Evolutionary conservation across 2,329 filamentous ascomycete species (phyloP).

Genomic region (Mycosphaerelloides madeirae): DNA sequence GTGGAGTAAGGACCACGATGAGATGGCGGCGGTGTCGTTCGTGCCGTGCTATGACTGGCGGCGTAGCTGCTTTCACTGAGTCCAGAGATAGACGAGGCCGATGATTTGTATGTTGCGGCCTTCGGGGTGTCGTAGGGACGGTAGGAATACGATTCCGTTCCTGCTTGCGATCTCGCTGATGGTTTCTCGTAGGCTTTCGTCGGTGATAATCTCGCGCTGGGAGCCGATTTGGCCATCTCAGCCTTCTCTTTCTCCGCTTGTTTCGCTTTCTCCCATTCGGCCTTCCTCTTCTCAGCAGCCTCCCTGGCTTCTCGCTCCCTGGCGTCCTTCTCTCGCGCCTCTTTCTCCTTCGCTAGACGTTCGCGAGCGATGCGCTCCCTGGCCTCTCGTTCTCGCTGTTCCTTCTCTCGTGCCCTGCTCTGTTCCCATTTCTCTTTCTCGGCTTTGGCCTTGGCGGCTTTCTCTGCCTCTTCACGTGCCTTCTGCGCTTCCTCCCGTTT

Average conservation of each 20-base stretch:
- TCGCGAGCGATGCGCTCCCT: conserved; percentile 43
- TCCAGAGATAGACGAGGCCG: conserved; percentile 40
- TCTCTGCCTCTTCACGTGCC: conserved; percentile 46
- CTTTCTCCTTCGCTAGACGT: conserved; percentile 33
- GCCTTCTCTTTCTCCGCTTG: conserved; percentile 18
- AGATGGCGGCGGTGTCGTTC: conserved; percentile 75
- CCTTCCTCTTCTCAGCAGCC: conserved; percentile 37
- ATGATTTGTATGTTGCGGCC: conserved; percentile 47
- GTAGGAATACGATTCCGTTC: conserved; percentile 51
- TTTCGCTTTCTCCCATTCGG: conserved; percentile 21
- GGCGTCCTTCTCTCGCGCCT: conserved; percentile 38
- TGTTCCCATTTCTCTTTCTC: conserved; percentile 51
- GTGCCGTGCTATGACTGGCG: conserved; percentile 74
- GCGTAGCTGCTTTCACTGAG: conserved; percentile 85
- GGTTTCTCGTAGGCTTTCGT: conserved; percentile 40
- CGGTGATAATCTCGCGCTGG: conserved; percentile 24
- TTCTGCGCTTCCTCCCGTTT: conserved; percentile 54
- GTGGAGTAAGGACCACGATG: conserved; percentile 75
- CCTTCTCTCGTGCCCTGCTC: conserved; percentile 44
- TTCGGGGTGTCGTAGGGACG: conserved; percentile 30
- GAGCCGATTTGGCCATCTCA: conserved; percentile 20
- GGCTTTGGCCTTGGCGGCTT: conserved; percentile 41
- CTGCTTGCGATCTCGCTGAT: conserved; percentile 55
- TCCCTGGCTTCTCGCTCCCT: conserved; percentile 34
- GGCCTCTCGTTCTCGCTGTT: conserved; percentile 46